phyloP scores from a whole-genome alignment of 2,329 filamentous ascomycete species.

The Curvularia sp. region DNA sequence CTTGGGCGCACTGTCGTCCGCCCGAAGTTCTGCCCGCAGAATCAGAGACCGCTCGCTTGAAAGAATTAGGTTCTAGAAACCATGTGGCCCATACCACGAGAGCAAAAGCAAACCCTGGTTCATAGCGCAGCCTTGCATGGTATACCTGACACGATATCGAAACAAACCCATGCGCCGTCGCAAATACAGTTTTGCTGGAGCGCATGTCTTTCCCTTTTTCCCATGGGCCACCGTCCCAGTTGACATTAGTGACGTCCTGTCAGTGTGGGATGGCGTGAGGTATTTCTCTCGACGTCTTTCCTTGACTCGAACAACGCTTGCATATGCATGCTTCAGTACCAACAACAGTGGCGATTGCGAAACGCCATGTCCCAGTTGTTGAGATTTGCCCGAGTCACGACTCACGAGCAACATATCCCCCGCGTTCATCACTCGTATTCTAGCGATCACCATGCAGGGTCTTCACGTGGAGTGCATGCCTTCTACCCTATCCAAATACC shows the following conservation, averaged over 20 bases:
- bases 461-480: conserved; percentile 1
- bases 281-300: neutral
- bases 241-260: neutral
- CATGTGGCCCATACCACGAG: conserved; percentile 1
- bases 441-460: neutral
- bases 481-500: conserved; percentile 1
- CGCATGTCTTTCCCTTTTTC: conserved; percentile 1
- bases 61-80: neutral
- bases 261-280: conserved; percentile 1
- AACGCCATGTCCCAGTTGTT: neutral
- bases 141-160: conserved; percentile 11
- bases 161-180: conserved; percentile 8
- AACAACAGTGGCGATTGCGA: conserved; percentile 2
- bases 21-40: neutral
- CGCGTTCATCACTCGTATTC: conserved; percentile 1
- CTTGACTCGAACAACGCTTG: neutral
- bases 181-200: neutral
- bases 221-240: conserved; percentile 3
- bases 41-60: neutral
- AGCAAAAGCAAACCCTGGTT: conserved; percentile 1
- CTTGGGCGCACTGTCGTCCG: neutral
- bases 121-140: conserved; percentile 11
- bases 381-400: neutral
- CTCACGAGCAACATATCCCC: neutral
- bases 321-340: neutral